Evolutionary conservation across 805 yeast genomes (phyloP).

Genomic region (Pichia exigua): DNA sequence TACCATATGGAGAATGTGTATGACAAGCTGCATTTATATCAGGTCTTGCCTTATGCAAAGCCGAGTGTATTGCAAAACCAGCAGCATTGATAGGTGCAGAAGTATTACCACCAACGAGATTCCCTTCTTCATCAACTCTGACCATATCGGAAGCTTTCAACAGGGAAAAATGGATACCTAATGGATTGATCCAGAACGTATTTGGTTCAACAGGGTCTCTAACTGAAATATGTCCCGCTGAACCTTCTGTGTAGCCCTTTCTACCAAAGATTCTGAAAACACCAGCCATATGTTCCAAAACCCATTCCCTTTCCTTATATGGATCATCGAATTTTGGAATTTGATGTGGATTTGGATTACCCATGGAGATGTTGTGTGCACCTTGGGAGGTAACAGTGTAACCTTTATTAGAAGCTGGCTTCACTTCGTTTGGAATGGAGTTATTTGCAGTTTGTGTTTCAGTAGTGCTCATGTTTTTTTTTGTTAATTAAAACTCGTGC

Average conservation of each 20-base stretch:
- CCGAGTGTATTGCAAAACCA: constrained; percentile 65
- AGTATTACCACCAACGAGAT: constrained; percentile 50
- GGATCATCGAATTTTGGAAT: constrained; percentile 45
- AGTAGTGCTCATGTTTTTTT: not conserved
- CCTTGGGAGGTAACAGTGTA: constrained; percentile 40
- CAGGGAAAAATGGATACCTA: constrained; percentile 66
- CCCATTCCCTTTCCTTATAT: constrained; percentile 43
- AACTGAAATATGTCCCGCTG: constrained; percentile 80
- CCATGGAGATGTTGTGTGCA: constrained; percentile 53
- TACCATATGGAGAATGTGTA: constrained; percentile 58
- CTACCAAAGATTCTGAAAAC: constrained; percentile 81
- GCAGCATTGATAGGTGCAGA: constrained; percentile 48
- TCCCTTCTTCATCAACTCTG: constrained; percentile 54
- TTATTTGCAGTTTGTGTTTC: constrained; percentile 1
- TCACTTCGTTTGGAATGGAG: constrained; percentile 20
- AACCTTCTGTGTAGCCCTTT: constrained; percentile 66
- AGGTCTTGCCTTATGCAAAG: constrained; percentile 58
- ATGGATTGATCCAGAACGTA: constrained; percentile 86
- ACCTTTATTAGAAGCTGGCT: constrained; percentile 32
- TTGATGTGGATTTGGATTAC: constrained; percentile 43
- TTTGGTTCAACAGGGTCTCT: constrained; percentile 76
- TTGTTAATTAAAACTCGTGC: not conserved
- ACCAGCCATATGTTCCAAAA: constrained; percentile 71
- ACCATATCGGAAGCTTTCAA: constrained; percentile 58
- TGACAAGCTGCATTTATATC: constrained; percentile 69